Evolutionary conservation across 179 eudicot species (phyloP), one percentile per base, ranked within the genome.

Genomic region (Spergularia azorica): DNA sequence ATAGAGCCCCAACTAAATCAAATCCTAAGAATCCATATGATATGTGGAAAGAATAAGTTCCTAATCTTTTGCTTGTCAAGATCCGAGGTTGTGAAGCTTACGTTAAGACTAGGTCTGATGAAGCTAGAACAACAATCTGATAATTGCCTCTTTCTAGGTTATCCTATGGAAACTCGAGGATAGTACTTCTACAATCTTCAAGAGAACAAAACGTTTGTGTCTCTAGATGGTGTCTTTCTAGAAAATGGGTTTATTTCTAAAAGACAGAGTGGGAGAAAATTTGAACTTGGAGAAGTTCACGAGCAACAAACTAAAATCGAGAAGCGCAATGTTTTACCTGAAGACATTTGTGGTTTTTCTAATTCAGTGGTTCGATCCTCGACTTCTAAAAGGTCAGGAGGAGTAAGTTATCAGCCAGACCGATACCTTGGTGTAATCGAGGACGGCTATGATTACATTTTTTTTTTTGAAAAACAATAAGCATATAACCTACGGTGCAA

Each of bases 191-290:
- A 68, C 72, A 9, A 68, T 11, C 57, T 3, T 3, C 11, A 12
- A 51, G 61, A 52, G 43, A 51, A 70, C 41, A 70, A 70, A 46
- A 60, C 52, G 2, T 16, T 70, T 52, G 61, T 70, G 9, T 59
- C 61, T 67, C 59, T 10, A 1, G 73, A 20, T 51, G 73, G 1
- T 70, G 46, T 54, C n/a, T 52, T 70, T 16, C 20, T 52, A 15
- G 73, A 54, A 39, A 52, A 52, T 3, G 62, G 52, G n/a, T 52
- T 70, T 15, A 11, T 70, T 21, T 55, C 39, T 3, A 32, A 70
- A 54, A 46, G 18, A 7, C 17, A 3, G 20, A 51, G 73, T 52
- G 61, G 41, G 61, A 32, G 73, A 18, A 54, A 70, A 9, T 2
- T 65, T 13, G 18, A 38, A 12, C 69, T 65, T 16, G 18, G 41